Evolutionary conservation across 2,329 filamentous ascomycete species (phyloP).

Genomic region (Pseudocercospora crystallina): DNA sequence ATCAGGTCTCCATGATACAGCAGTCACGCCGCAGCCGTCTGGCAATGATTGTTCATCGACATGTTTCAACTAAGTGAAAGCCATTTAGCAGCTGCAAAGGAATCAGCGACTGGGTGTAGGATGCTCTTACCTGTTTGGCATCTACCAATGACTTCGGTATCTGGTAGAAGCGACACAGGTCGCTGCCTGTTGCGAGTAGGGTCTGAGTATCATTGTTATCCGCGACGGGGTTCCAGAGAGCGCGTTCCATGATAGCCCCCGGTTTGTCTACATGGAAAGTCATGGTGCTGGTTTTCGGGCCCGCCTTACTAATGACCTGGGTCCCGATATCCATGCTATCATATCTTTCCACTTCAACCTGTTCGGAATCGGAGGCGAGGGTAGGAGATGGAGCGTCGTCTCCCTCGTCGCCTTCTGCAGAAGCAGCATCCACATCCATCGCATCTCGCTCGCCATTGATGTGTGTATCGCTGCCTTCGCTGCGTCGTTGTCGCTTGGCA

Average conservation of each 20-base stretch:
- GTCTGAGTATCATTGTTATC: slow-evolving; percentile 23
- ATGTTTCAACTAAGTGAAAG: slow-evolving; percentile 14
- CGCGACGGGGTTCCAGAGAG: slow-evolving; percentile 32
- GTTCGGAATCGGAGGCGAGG: slow-evolving; percentile 27
- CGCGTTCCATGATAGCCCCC: slow-evolving; percentile 29
- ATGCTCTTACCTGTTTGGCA: slow-evolving; percentile 19
- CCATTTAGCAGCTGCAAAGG: neutral
- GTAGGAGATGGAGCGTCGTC: slow-evolving; percentile 29
- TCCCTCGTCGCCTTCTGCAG: slow-evolving; percentile 29
- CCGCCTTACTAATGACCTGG: slow-evolving; percentile 36
- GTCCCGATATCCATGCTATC: slow-evolving; percentile 35
- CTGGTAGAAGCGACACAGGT: slow-evolving; percentile 36
- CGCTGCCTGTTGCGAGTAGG: slow-evolving; percentile 36
- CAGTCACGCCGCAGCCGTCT: slow-evolving; percentile 31
- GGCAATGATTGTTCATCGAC: slow-evolving; percentile 31
- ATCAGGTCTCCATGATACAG: slow-evolving; percentile 36
- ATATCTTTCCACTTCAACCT: slow-evolving; percentile 30
- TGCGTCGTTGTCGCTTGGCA: slow-evolving; percentile 35
- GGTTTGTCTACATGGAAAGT: slow-evolving; percentile 35
- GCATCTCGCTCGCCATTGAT: slow-evolving; percentile 44
- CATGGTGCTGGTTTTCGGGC: slow-evolving; percentile 35
- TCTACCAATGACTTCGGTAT: slow-evolving; percentile 27
- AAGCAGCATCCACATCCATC: slow-evolving; percentile 45
- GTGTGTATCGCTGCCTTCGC: slow-evolving; percentile 33
- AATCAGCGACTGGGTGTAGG: too few species aligned